Base-by-base conservation (phyloP, 495 filamentous ascomycete species). In the Trichoderma parareesei region DNA sequence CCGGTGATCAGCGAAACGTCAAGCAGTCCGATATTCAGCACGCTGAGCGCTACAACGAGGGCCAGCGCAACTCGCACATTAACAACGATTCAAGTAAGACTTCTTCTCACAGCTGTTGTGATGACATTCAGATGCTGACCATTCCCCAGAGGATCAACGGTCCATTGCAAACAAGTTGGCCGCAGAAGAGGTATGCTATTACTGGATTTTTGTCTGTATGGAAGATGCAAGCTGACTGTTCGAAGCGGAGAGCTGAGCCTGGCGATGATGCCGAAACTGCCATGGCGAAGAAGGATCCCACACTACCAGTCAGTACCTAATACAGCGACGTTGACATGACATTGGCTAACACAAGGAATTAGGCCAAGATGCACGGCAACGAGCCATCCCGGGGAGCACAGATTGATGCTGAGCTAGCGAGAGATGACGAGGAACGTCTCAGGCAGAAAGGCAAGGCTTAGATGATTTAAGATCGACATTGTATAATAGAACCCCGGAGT, bases 121-220 rank as follows among this genome's bases (percentile, higher is more conserved):
- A 7, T 13, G 33, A 5, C 14, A 27, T 35, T 64, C 11, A 27
- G 27, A 61, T 48, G 66, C 67, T 66, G 53, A 65, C 44, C 4
- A 44, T 2, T 5, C 0, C 13, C 20, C 64, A 92, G 88, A 95
- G 83, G 90, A 93, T 71, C 76, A 90, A 70, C 82, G 91, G 68
- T 84, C 88, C 38, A 92, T 95, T 68, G 87, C 87, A 67, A 91
- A 92, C 80, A 87, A 85, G 70, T 80, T 91, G 38, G 88, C 79
- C 8, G 81, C 85, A 10, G 87, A 89, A 69, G 73, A 78, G 78
- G 77, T 79, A 68, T 37, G 61, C 27, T 27, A 27, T 55, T 8
- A 49, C n/a, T 20, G 10, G 63, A 37, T 33, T 8, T 43, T n/a
- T 35, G 11, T 9, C 9, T 38, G 35, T 14, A 38, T 2, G 4